A percentile compares a stretch with the other conserved stretches of the same genome.
These are phyloP conservation scores for Neurospora sp. DNA, from an alignment of 2,329 filamentous ascomycete genomes.

Conservation along the genomic window DNA sequence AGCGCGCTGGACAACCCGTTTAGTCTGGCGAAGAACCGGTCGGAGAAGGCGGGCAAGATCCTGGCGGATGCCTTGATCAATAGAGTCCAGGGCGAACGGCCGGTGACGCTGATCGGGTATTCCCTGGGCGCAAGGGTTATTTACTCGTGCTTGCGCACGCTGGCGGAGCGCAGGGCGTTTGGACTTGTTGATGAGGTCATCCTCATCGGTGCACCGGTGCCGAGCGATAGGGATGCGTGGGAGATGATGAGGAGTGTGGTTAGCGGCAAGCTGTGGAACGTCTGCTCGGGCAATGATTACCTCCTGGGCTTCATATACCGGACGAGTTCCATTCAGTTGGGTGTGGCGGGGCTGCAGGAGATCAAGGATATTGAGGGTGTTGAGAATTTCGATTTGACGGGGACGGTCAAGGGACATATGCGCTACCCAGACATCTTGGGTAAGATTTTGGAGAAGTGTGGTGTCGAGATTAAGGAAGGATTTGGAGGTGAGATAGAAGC, in stretches of 20 bases:
- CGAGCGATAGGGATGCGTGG: conserved; percentile 66
- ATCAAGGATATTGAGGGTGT: conserved; percentile 59
- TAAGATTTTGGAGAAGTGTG: conserved; percentile 32
- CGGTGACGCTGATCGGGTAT: conserved; percentile 73
- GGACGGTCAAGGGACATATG: conserved; percentile 35
- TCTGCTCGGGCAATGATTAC: conserved; percentile 80
- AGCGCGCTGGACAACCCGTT: conserved; percentile 74
- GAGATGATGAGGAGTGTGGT: conserved; percentile 67
- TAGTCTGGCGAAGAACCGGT: conserved; percentile 62
- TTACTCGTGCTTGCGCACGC: conserved; percentile 66
- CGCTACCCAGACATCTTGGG: conserved; percentile 32
- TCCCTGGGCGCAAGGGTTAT: conserved; percentile 75
- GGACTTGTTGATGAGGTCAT: conserved; percentile 78
- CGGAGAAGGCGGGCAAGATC: conserved; percentile 70
- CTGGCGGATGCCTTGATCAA: conserved; percentile 77
- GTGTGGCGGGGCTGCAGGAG: conserved; percentile 73
- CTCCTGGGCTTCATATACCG: conserved; percentile 83
- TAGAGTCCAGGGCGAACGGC: conserved; percentile 70
- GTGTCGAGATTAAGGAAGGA: background rate
- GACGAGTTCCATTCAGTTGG: conserved; percentile 70
- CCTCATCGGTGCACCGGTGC: conserved; percentile 71
- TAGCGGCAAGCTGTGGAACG: conserved; percentile 74
- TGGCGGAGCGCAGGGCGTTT: conserved; percentile 72
- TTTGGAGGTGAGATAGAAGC: background rate
- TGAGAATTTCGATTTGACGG: conserved; percentile 43